These are phyloP conservation scores for Nicotiana attenuata DNA, from an alignment of 257 asterid species.

Conservation along the genomic window DNA sequence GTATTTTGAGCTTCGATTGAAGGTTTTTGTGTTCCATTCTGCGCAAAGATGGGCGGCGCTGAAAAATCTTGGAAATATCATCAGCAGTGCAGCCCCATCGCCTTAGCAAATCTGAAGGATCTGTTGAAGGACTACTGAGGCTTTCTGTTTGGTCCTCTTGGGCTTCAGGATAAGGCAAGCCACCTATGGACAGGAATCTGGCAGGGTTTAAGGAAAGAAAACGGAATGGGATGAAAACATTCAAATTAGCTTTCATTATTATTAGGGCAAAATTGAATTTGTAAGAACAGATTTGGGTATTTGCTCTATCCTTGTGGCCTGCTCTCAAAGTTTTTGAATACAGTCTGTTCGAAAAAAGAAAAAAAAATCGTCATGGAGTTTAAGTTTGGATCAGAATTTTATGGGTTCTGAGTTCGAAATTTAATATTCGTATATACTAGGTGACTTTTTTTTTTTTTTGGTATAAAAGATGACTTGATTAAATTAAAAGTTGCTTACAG, in stretches of 20 bases:
- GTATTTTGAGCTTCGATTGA: conserved; percentile 50
- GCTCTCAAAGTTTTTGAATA: too few relatives aligned
- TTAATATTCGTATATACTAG: too few relatives aligned
- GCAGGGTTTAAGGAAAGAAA: conserved; percentile 11
- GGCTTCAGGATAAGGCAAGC: conserved; percentile 26
- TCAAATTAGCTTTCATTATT: conserved; percentile 20
- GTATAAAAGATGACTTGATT: too few relatives aligned
- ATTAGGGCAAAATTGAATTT: background rate
- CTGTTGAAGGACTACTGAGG: conserved; percentile 16
- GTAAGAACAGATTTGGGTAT: too few relatives aligned
- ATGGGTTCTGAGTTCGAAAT: too few relatives aligned
- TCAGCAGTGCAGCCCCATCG: conserved; percentile 62
- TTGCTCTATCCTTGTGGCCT: too few relatives aligned
- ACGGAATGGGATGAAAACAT: conserved; percentile 10
- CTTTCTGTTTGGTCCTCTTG: conserved; percentile 15
- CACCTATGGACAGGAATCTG: background rate
- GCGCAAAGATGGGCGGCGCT: conserved; percentile 51
- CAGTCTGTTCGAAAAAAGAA: too few relatives aligned
- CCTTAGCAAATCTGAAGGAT: conserved; percentile 40
- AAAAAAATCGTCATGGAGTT: too few relatives aligned
- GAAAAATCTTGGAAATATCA: conserved; percentile 53
- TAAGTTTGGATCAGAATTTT: too few relatives aligned
- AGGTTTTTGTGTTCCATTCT: conserved; percentile 34
- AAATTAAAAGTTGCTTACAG: too few relatives aligned
- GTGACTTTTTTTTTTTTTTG: too few relatives aligned